Evolutionary conservation across 2,329 filamentous ascomycete species (phyloP), one percentile per base, ranked within the genome.

Genomic region (Sporothrix curviconia): DNA sequence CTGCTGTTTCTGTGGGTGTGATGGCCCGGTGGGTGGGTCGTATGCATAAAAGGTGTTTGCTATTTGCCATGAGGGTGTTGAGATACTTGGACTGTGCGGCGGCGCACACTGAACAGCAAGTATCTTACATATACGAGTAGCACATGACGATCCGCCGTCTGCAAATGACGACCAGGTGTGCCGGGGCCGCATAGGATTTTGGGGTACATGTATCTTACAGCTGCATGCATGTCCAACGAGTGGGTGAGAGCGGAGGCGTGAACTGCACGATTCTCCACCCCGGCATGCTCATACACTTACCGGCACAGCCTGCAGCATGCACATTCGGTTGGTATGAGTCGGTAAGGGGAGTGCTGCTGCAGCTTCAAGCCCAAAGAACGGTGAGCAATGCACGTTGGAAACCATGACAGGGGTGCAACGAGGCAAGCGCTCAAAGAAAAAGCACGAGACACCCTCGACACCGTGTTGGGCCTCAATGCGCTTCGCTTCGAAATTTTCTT

Each of bases 321-420:
- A 42, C 34, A 24, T 12, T 19, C 30, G 28, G 30, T 51, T 50
- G 55, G 55, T 53, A 42, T 34, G 19, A 50, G 19, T 37, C 28
- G 44, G 40, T 24, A 19, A 22, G 25, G 32, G 12, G 42, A 40
- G 51, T n/a, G n/a, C n/a, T n/a, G 28, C 59, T 60, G 59, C 59
- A 58, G 36, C 55, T 50, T 56, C n/a, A n/a, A 60, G 59, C 52
- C 59, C 56, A 49, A 60, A 47, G 51, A 42, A 55, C 46, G 57
- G 57, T 52, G 53, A 54, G 39, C 32, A n/a, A 7, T n/a, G 25
- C 25, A 42, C 22, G 30, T 39, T 30, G 24, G 19, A 17, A 12
- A 40, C 30, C 8, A 30, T 12, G 15, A n/a, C 24, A 40, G 47
- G 47, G 32, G 7, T 51, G 32, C 24, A 7, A 11, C 12, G 25